Conservation (phyloP, 257 asterid genomes). For the Solanum bulbocastanum region DNA sequence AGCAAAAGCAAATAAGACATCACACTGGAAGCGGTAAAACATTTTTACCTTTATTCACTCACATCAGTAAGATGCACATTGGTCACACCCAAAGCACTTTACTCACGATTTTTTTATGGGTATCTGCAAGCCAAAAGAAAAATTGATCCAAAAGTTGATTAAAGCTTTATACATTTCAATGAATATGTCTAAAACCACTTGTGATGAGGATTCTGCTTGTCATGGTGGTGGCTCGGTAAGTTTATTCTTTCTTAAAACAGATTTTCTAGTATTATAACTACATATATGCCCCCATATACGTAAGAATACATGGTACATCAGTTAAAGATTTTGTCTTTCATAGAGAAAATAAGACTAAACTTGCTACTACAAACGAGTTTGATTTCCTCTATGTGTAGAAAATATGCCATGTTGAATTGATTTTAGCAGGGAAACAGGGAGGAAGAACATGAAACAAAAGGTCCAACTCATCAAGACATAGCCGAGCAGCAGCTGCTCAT, state of each 20-base stretch:
- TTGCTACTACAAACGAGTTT: not conserved
- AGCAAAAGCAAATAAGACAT: too few relatives aligned
- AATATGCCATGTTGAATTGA: not conserved
- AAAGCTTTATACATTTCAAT: too few relatives aligned
- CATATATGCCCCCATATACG: not conserved
- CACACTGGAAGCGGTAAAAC: too few relatives aligned
- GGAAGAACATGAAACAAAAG: conserved; percentile 26
- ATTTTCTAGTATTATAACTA: not conserved
- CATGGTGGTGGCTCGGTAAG: conserved; percentile 33
- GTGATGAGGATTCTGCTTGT: conserved; percentile 47
- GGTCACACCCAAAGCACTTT: too few relatives aligned
- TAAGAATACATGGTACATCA: not conserved
- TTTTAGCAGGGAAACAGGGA: conserved; percentile 36
- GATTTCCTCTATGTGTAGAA: not conserved
- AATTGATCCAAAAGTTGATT: too few relatives aligned
- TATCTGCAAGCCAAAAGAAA: too few relatives aligned
- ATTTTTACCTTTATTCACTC: too few relatives aligned
- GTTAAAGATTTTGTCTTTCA: not conserved
- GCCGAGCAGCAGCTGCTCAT: conserved; percentile 58
- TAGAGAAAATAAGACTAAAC: not conserved
- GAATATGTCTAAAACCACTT: not conserved
- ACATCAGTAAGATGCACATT: too few relatives aligned
- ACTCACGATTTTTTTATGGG: too few relatives aligned
- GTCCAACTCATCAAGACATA: conserved; percentile 31
- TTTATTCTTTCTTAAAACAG: not conserved